Evolutionary conservation across 768 basidiomycete species (phyloP).

Genomic region (Symmetrospora coprosmae): DNA sequence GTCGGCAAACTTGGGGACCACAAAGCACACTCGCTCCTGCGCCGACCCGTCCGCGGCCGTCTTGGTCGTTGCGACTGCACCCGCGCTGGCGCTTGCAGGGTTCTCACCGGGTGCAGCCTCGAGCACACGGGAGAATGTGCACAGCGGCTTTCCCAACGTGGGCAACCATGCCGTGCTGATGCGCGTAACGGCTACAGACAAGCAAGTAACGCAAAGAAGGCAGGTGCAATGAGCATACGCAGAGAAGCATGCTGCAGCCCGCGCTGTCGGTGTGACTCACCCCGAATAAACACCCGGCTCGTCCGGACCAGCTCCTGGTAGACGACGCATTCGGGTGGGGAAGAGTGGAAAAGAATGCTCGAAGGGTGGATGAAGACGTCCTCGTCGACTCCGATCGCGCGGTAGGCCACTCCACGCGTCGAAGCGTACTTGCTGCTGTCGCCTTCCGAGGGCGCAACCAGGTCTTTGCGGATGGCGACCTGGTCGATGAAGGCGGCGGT

Average conservation of each 20-base stretch:
- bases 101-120: background rate
- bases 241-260: conserved; percentile 9
- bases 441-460: conserved; percentile 43
- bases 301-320: conserved; percentile 71
- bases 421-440: conserved; percentile 58
- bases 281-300: conserved; percentile 62
- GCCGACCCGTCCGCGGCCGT: conserved; percentile 35
- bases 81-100: conserved; percentile 8
- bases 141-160: conserved; percentile 61
- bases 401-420: conserved; percentile 67
- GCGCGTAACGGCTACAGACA: conserved; percentile 53
- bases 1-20: conserved; percentile 68
- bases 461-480: conserved; percentile 77
- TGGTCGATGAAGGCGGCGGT: conserved; percentile 88
- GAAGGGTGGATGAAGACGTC: conserved; percentile 88
- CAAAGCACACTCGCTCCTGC: conserved; percentile 47
- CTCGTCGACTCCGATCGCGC: conserved; percentile 60
- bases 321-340: conserved; percentile 74
- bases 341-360: conserved; percentile 52
- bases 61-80: conserved; percentile 26
- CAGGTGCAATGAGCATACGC: conserved; percentile 11
- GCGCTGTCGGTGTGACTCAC: conserved; percentile 44
- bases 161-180: conserved; percentile 81
- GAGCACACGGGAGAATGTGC: conserved; percentile 65
- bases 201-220: background rate